Conservation (phyloP, 805 yeast species). For the Gaillardinia entomophila region DNA sequence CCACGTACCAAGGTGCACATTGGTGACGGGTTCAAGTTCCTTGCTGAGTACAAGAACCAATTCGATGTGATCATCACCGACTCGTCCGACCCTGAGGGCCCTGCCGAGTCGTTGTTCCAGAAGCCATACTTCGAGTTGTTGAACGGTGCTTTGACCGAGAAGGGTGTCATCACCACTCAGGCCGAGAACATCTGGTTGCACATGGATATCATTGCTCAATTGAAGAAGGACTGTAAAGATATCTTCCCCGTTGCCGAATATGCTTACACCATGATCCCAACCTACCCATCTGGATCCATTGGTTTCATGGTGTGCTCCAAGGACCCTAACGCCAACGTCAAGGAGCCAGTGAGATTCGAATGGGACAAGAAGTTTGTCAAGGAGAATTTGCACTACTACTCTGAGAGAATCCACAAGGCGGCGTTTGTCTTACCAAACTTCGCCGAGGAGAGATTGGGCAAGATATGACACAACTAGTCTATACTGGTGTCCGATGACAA, state of each 20-base stretch:
- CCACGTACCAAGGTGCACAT: slow-evolving; percentile 88
- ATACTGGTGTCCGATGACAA: no score
- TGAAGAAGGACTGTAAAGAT: slow-evolving; percentile 73
- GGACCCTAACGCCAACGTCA: slow-evolving; percentile 58
- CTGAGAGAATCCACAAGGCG: slow-evolving; percentile 76
- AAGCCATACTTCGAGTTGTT: slow-evolving; percentile 84
- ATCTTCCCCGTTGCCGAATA: slow-evolving; percentile 91
- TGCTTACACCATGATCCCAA: slow-evolving; percentile 89
- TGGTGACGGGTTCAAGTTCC: slow-evolving; percentile 97
- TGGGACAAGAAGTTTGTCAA: slow-evolving; percentile 57
- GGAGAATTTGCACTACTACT: slow-evolving; percentile 74
- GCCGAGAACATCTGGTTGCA: slow-evolving; percentile 96
- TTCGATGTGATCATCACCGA: slow-evolving; percentile 96
- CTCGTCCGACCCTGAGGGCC: slow-evolving; percentile 98
- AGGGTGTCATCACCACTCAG: slow-evolving; percentile 90
- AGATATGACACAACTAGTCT: no score
- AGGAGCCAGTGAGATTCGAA: slow-evolving; percentile 58
- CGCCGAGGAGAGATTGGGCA: slow-evolving; percentile 53
- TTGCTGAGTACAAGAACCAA: slow-evolving; percentile 73
- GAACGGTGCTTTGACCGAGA: slow-evolving; percentile 80
- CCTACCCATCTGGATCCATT: slow-evolving; percentile 95
- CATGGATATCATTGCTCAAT: slow-evolving; percentile 72
- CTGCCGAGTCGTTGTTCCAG: slow-evolving; percentile 91
- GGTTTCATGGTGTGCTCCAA: slow-evolving; percentile 97
- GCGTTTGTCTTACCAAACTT: slow-evolving; percentile 89